Evolutionary conservation across 106 monocot species (phyloP), one percentile per base, ranked within the genome.

Genomic region (Acorus gramineus): DNA sequence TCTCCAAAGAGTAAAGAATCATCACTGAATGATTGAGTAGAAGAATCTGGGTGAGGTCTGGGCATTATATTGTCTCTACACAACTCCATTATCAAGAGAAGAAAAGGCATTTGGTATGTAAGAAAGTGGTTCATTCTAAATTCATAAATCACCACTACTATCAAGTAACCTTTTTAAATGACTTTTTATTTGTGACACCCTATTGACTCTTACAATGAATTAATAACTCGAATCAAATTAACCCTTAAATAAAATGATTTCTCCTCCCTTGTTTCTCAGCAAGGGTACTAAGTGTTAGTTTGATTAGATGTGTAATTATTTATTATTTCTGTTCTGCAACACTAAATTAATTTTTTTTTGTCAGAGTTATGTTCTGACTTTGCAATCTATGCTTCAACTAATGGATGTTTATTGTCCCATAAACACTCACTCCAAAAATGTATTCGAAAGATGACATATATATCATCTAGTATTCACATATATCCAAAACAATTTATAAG

Each of bases 171-270:
- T 59, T 42, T 59, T 56, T 4, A 56, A 59, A 42, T 6, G 3
- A 42, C 5, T 59, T 42, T 12, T 28, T 28, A 28, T 28, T 28
- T 28, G 1, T 28, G 1, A 28, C 28, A 28, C 28, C 28, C 28
- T 28, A 28, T 28, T 28, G 28, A 28, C 8, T 43, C 14, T 56
- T 56, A 56, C 3, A 11, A 56, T 55, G 56, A 56, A 4, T 56
- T 11, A 56, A 55, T 42, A 28, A 14, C 4, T 9, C 14, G 4
- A 66, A 70, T 61, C 13, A 63, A 57, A 58, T 61, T 66, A 63
- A 73, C 54, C 50, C 55, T 42, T 53, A 59, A 66, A 75, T 70
- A 58, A 61, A 66, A 61, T 65, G 46, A 48, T 46, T 56, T 69
- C 49, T 62, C 63, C 48, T 4, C 46, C 12, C 11, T 46, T 47